Base-by-base conservation (phyloP, 2,329 filamentous ascomycete genomes). In the Phaeosphaeria sp. region DNA sequence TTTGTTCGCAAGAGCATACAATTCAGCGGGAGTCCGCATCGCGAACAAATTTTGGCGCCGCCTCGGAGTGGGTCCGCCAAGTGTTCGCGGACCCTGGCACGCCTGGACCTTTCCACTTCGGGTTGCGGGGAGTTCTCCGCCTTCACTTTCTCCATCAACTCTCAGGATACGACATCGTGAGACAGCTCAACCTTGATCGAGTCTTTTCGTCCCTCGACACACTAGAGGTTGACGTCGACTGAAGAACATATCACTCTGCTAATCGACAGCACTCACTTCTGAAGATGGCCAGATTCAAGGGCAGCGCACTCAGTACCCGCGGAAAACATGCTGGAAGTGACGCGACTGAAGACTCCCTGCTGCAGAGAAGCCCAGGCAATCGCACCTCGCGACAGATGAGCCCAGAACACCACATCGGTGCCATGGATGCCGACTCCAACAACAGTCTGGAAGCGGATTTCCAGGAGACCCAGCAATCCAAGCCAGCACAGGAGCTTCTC, bases 11-110 rank as follows among this genome's bases (percentile, higher is more conserved):
- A n/a, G n/a, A 24, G 47, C 15, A 43, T 53, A 53, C 39, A 56
- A 49, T 33, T 39, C 60, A 47, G 56, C 62, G 60, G 57, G 56
- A 64, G 61, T 66, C 60, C 56, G 60, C 57, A 59, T 33, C 36
- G 55, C 42, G 44, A 20, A 48, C 33, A 72, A 68, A 69, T 74
- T 73, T 70, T 71, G 72, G 67, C 61, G 58, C 55, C 59, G 43
- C 22, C 17, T 45, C 45, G n/a, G 8, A 49, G 61, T 67, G 60
- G 67, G 58, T 53, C 67, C 51, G 44, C 59, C 56, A 69, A 73
- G 62, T 68, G 69, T 74, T 72, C 68, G 71, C 69, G 56, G 44
- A 58, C 53, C 53, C 39, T 44, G 13, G 42, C 6, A n/a, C n/a
- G n/a, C n/a, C n/a, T n/a, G n/a, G n/a, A n/a, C n/a, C 8, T 44